phyloP scores from a whole-genome alignment of 2,329 filamentous ascomycete genomes.

The Fusarium sp. region DNA sequence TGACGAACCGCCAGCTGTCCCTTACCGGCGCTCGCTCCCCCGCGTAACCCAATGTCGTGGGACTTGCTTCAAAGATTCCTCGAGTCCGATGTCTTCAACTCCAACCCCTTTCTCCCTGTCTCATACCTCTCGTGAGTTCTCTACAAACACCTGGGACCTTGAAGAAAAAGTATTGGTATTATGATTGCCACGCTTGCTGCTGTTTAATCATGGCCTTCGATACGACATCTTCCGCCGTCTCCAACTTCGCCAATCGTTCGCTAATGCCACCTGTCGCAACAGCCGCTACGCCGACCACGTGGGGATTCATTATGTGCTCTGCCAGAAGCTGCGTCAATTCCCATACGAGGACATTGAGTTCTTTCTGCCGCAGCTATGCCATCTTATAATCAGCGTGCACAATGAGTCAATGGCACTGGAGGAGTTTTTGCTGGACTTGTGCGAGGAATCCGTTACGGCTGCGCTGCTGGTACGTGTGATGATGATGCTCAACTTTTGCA shows the following conservation, averaged over 20 bases:
- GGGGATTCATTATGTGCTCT: constrained; percentile 88
- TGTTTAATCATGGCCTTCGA: background rate
- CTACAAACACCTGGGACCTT: constrained; percentile 6
- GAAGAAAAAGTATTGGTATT: background rate
- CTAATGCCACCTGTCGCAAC: constrained; percentile 44
- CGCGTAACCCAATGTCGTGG: constrained; percentile 73
- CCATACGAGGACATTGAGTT: constrained; percentile 93
- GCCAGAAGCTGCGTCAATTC: constrained; percentile 88
- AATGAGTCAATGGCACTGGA: constrained; percentile 93
- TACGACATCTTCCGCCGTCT: constrained; percentile 21
- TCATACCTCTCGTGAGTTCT: constrained; percentile 83
- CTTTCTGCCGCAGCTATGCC: constrained; percentile 88
- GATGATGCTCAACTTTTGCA: constrained; percentile 7
- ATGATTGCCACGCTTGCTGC: background rate
- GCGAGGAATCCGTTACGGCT: constrained; percentile 86
- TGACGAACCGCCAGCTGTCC: constrained; percentile 50
- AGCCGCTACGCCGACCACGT: constrained; percentile 91
- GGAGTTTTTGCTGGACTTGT: constrained; percentile 85
- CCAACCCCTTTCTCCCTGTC: constrained; percentile 87
- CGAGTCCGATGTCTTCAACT: constrained; percentile 93
- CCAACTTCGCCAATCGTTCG: constrained; percentile 32
- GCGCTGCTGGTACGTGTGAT: constrained; percentile 74
- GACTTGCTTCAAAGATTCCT: constrained; percentile 90
- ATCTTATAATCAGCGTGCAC: constrained; percentile 86
- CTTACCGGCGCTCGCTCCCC: constrained; percentile 45